Evolutionary conservation across 495 filamentous ascomycete species (phyloP), one percentile per base, ranked within the genome.

Genomic region (Poronia punctata): DNA sequence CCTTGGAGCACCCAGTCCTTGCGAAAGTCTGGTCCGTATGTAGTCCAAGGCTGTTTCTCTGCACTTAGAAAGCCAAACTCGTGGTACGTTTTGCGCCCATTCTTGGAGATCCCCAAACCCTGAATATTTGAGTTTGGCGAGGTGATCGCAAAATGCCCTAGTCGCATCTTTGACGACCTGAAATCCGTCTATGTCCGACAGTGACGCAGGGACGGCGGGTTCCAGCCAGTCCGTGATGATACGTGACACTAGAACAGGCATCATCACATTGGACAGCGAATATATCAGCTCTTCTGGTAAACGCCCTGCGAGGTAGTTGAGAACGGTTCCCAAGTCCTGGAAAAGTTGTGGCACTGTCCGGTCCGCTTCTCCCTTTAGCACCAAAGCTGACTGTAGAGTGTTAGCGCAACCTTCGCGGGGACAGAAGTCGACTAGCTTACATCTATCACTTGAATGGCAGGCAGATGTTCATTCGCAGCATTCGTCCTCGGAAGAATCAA

Each of bases 21-120:
- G 55, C 1, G 79, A 66, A 19, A 93, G 65, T 17, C 84, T 73
- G 36, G 68, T 75, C 33, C 89, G 77, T 5, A 92, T 78, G 15
- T 71, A 69, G 48, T 87, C 79, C 22, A 99, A 65, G 3, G 83
- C 80, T 27, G 73, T 72, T 48, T 92, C 87, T 41, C 80, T 80
- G 42, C 85, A 80, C 55, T 84, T 88, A n/a, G 78, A 75, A 15
- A 96, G 69, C 92, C 92, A 98, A 9, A 88, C 73, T 16, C 75
- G 75, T 4, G 90, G 83, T 5, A 82, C 83, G 34, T 79, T 77
- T 21, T 82, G 77, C 0, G 83, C 78, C 92, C 92, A 98, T 27
- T 86, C 80, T 7, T 77, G 67, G 38, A 97, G 60, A 14, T 79
- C 75, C 41, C 78, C 72, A 16, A 83, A 72, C 14, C 84, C 84